Evolutionary conservation across 331 rosid species (phyloP).

Genomic region (Dryas integrifolia): DNA sequence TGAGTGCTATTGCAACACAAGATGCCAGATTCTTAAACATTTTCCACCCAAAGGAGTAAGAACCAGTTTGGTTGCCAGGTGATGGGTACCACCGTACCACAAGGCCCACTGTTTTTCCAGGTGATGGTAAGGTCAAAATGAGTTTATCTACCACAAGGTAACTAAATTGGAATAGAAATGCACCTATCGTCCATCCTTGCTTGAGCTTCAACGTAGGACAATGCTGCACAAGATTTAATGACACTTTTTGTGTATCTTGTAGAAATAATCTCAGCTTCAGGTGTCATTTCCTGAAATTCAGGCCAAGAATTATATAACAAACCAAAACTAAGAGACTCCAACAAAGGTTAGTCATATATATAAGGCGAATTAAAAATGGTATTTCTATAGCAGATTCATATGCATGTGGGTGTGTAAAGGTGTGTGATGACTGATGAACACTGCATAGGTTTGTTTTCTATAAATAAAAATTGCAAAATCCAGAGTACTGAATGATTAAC

Average conservation of each 20-base stretch:
- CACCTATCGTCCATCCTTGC: slow-evolving; percentile 99
- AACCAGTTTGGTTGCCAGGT: background rate
- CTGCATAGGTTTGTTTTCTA: background rate
- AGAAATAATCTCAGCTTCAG: slow-evolving; percentile 85
- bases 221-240: slow-evolving; percentile 81
- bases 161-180: slow-evolving; percentile 28
- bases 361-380: background rate
- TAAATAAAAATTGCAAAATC: background rate
- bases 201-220: slow-evolving; percentile 96
- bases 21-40: background rate
- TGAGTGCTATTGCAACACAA: background rate
- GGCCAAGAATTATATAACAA: background rate
- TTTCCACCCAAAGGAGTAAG: background rate
- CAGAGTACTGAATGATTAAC: background rate
- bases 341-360: background rate
- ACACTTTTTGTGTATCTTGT: slow-evolving; percentile 81
- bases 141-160: background rate
- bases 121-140: background rate
- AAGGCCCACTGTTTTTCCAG: background rate
- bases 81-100: background rate
- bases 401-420: background rate
- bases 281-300: slow-evolving; percentile 86
- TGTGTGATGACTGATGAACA: background rate
- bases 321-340: background rate
- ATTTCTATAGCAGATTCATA: slow-evolving; percentile 1